A percentile compares a stretch with the other conserved stretches of the same genome.
phyloP scores from a whole-genome alignment of 495 filamentous ascomycete species.

The Aspergillus haitiensis region DNA sequence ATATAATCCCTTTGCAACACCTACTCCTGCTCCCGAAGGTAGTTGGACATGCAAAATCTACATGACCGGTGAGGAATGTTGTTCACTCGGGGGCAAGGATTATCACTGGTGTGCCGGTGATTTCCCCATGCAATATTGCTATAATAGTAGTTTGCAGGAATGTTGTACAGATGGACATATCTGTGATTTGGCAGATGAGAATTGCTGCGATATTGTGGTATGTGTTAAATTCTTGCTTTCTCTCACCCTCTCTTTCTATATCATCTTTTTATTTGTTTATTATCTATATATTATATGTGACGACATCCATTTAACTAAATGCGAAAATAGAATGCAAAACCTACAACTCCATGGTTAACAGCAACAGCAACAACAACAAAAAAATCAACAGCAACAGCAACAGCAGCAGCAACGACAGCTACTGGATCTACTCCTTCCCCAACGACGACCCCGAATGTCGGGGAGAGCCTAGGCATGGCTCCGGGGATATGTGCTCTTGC shows the following conservation, averaged over 20 bases:
- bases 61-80: constrained; percentile 13
- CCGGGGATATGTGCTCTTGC: too few relatives aligned
- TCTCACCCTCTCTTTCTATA: too few relatives aligned
- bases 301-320: background rate
- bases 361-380: background rate
- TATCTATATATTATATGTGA: too few relatives aligned
- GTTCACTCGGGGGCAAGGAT: background rate
- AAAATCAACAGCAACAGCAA: background rate
- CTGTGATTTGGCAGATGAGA: background rate
- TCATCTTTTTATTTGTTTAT: too few relatives aligned
- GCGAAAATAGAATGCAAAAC: constrained; percentile 1
- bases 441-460: too few relatives aligned
- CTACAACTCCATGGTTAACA: constrained; percentile 5
- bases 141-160: background rate
- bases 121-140: background rate
- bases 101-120: constrained; percentile 10
- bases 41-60: background rate
- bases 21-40: background rate
- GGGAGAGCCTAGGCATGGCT: too few relatives aligned
- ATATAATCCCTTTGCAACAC: background rate
- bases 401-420: background rate
- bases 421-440: too few relatives aligned
- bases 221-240: background rate
- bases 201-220: constrained; percentile 18
- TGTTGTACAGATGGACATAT: constrained; percentile 16